Percentiles rank a stretch among this genome's conserved stretches.
Conservation (phyloP, 768 basidiomycete genomes). For the Xerocomellus amylosporus region DNA sequence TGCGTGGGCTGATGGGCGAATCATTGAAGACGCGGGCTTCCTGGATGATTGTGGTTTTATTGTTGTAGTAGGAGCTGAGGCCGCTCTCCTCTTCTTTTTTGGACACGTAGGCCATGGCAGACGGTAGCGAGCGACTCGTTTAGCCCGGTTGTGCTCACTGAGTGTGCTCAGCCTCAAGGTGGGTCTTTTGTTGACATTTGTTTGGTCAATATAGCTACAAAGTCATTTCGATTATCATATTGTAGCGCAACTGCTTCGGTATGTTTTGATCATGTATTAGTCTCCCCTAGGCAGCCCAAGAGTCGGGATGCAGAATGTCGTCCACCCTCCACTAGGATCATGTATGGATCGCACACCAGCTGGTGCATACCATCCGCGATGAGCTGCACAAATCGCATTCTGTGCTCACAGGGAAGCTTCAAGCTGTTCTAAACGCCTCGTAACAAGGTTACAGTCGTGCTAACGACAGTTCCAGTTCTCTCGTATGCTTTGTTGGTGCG, state of each 20-base stretch:
- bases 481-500: background rate
- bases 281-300: too few relatives aligned
- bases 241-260: background rate
- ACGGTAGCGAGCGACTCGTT: slow-evolving; percentile 33
- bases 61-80: slow-evolving; percentile 89
- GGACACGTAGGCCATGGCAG: slow-evolving; percentile 72
- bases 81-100: slow-evolving; percentile 98
- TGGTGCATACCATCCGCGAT: too few relatives aligned
- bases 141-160: slow-evolving; percentile 11
- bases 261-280: background rate
- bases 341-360: too few relatives aligned
- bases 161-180: background rate
- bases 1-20: slow-evolving; percentile 95
- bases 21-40: slow-evolving; percentile 99
- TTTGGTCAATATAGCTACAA: slow-evolving; percentile 13
- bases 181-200: slow-evolving; percentile 21
- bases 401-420: too few relatives aligned
- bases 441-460: background rate
- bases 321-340: too few relatives aligned
- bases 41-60: slow-evolving; percentile 97
- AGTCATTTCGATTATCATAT: too few relatives aligned
- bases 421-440: background rate
- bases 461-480: background rate
- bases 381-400: too few relatives aligned
- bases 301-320: too few relatives aligned